A percentile compares a stretch with the other conserved stretches of the same genome.
Evolutionary conservation across 129 eudicot genomes (phyloP).

Genomic region (Mikania micrantha): DNA sequence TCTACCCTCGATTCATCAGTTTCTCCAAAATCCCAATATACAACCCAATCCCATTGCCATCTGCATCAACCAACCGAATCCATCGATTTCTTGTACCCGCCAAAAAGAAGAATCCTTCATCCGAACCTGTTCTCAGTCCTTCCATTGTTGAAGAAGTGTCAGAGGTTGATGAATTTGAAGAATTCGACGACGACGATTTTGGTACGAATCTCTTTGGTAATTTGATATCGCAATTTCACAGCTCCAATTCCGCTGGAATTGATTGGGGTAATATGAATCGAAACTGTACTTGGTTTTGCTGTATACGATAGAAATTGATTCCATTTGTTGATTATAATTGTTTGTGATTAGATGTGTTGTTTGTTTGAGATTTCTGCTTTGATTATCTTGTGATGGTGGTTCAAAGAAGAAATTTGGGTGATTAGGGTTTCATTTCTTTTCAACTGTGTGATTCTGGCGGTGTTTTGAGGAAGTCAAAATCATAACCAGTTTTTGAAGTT

Average conservation of each 20-base stretch:
- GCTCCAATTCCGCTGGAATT: background rate
- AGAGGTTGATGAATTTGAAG: constrained; percentile 42
- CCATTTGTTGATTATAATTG: background rate
- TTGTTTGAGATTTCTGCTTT: background rate
- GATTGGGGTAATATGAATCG: background rate
- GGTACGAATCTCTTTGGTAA: background rate
- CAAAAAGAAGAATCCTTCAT: constrained; percentile 37
- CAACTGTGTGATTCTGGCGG: background rate
- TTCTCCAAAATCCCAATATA: constrained; percentile 15
- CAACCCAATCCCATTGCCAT: constrained; percentile 5
- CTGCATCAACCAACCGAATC: constrained; percentile 13
- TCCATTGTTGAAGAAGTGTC: constrained; percentile 47
- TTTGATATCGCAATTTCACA: background rate
- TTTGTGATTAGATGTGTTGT: background rate
- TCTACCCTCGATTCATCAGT: background rate
- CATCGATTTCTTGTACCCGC: constrained; percentile 24
- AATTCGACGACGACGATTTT: constrained; percentile 34
- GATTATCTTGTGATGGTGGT: background rate
- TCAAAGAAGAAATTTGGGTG: background rate
- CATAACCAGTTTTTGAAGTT: too few relatives aligned
- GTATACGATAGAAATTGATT: background rate
- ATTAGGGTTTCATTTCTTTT: background rate
- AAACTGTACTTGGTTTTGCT: background rate
- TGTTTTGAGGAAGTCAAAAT: background rate
- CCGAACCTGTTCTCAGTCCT: constrained; percentile 43